Evolutionary conservation across 202 grass and related monocot genomes (phyloP).

Genomic region (Panicum hallii): DNA sequence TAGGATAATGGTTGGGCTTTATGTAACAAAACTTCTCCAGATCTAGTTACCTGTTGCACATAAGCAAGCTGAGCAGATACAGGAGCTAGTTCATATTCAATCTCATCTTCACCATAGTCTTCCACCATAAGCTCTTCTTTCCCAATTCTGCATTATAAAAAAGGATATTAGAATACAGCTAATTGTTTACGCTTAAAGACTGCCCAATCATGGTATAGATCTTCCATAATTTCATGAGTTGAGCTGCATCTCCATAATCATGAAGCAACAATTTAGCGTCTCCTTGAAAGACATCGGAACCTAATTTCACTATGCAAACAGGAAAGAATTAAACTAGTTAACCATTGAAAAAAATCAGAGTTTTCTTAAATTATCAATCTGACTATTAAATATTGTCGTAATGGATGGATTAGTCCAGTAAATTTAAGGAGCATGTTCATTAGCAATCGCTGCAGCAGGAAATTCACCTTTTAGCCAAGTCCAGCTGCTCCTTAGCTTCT

Average conservation of each 20-base stretch:
- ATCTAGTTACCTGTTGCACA: conserved; percentile 73
- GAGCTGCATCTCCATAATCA: neutral
- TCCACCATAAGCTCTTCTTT: conserved; percentile 87
- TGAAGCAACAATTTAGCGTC: neutral
- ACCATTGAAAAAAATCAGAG: conserved; percentile 7
- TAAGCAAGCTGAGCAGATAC: conserved; percentile 84
- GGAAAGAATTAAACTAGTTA: neutral
- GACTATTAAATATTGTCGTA: neutral
- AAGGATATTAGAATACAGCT: conserved; percentile 28
- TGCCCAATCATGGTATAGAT: neutral
- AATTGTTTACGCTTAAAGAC: neutral
- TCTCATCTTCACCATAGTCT: conserved; percentile 68
- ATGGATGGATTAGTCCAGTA: conserved; percentile 9
- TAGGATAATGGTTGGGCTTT: conserved; percentile 12
- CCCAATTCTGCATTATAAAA: conserved; percentile 67
- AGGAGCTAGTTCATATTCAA: conserved; percentile 86
- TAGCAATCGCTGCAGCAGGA: conserved; percentile 12
- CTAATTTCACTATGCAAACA: neutral
- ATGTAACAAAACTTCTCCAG: neutral
- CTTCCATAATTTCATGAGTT: conserved; percentile 23
- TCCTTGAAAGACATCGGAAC: neutral
- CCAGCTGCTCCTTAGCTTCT: conserved; percentile 81
- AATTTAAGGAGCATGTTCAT: conserved; percentile 2
- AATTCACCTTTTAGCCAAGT: conserved; percentile 82
- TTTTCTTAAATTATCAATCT: neutral